Evolutionary conservation across 768 basidiomycete species (phyloP).

Genomic region (Leccinum truebloodii): DNA sequence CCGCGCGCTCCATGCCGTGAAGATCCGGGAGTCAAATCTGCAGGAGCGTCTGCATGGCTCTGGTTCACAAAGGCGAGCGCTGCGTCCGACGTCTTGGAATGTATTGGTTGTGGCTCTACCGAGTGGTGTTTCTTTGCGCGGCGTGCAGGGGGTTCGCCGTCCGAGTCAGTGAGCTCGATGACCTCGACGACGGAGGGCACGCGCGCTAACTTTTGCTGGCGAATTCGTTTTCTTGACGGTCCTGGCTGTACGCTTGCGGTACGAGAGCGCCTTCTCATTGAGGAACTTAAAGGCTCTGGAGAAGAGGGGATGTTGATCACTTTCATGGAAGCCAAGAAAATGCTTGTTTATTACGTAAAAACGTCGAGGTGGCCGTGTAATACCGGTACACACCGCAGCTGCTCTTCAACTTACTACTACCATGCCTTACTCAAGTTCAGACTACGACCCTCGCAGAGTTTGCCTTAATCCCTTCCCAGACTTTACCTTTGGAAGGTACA

Average conservation of each 20-base stretch:
- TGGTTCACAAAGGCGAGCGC: constrained; percentile 13
- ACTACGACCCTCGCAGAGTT: constrained; percentile 86
- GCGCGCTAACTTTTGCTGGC: constrained; percentile 2
- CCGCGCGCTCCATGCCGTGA: constrained; percentile 8
- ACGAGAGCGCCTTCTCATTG: constrained; percentile 18
- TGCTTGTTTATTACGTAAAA: constrained; percentile 23
- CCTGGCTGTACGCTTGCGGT: constrained; percentile 23
- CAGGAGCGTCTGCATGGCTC: constrained; percentile 11
- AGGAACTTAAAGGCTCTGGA: constrained; percentile 18
- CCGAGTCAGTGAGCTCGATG: constrained; percentile 57
- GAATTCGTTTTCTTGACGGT: constrained; percentile 17
- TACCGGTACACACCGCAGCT: background rate
- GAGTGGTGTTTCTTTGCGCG: background rate
- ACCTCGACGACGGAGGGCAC: constrained; percentile 29
- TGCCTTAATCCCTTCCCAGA: constrained; percentile 87
- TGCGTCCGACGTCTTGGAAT: constrained; percentile 3
- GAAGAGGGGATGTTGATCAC: constrained; percentile 29
- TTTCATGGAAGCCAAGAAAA: no score
- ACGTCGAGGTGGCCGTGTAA: background rate
- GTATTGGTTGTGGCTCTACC: constrained; percentile 8
- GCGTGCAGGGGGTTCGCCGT: constrained; percentile 34
- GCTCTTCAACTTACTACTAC: background rate
- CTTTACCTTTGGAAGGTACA: constrained; percentile 71
- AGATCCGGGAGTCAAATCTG: constrained; percentile 12
- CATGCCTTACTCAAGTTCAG: constrained; percentile 60